Base-by-base conservation (phyloP, 2,329 filamentous ascomycete species). In the Xylariaceae sp. region DNA sequence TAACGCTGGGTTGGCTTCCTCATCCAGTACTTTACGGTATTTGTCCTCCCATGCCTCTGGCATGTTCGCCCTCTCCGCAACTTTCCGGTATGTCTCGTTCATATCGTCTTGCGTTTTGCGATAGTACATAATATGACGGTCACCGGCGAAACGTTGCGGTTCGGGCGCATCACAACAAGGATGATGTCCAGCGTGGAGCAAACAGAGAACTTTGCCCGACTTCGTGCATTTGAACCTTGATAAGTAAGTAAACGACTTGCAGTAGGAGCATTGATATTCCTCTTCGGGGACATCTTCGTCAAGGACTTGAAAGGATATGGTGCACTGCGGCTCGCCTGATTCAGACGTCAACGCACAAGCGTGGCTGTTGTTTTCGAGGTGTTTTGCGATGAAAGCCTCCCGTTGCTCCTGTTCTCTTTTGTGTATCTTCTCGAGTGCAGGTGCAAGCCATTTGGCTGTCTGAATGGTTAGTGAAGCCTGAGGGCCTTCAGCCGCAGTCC, bases 401-500 rank as follows among this genome's bases (percentile, higher is more conserved):
- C 94, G 84, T 62, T 88, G 84, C 2, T 77, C 74, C 0, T 86
- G 68, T 75, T 97, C 94, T 37, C 90, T 85, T 59, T 86, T 83
- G 65, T 85, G 84, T 69, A 96, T 89, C 52, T 89, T 84, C 55
- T 90, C 84, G 18, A 99, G 76, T 1, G 94, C 94, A 0, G 93
- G 93, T 1, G 88, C 89, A 13, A 99, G 81, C 94, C 94, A 99
- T 74, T 94, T 96, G 0, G 94, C 91, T 1, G 91, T 97, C 67
- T 90, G 89, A 58, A 99, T 97, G 0, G 82, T 85, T 52, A 87
- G 72, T 2, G 78, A 77, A 37, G 85, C 86, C 2, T 86, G 83
- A 66, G 92, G 87, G 68, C 85, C 88, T 65, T 90, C 86, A 5
- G 92, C 91, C 6, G 94, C 94, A 2, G 93, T 97, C 77, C 95